phyloP scores from a whole-genome alignment of 805 yeast genomes.

The Ogataea philodendri region DNA sequence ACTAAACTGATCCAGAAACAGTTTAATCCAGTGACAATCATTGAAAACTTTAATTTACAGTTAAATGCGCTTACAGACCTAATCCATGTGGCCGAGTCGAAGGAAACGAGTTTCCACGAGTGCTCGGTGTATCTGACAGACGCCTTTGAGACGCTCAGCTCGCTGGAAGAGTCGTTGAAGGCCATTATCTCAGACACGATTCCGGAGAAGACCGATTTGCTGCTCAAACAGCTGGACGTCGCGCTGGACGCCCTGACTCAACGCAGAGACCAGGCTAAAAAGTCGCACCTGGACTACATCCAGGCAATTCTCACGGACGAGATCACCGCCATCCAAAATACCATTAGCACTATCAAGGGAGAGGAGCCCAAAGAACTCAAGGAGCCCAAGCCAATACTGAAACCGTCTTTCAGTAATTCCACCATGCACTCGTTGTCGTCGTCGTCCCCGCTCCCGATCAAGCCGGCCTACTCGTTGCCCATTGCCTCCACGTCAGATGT shows the following conservation, averaged over 20 bases:
- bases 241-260: slow-evolving; percentile 2
- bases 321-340: slow-evolving; percentile 25
- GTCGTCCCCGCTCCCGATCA: slow-evolving; percentile 22
- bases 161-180: slow-evolving; percentile 25
- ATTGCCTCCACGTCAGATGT: slow-evolving; percentile 17
- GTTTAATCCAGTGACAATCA: slow-evolving; percentile 19
- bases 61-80: slow-evolving; percentile 28
- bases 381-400: slow-evolving; percentile 1
- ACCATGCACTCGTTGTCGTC: slow-evolving; percentile 7
- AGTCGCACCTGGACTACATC: slow-evolving; percentile 16
- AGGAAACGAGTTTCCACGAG: slow-evolving; percentile 24
- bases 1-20: slow-evolving; percentile 14
- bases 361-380: slow-evolving; percentile 8
- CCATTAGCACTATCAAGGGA: slow-evolving; percentile 23
- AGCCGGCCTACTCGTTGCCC: slow-evolving; percentile 22
- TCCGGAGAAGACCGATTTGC: slow-evolving; percentile 16
- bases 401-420: slow-evolving; percentile 2
- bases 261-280: slow-evolving; percentile 9
- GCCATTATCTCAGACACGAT: slow-evolving; percentile 16
- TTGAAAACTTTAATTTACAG: slow-evolving; percentile 26
- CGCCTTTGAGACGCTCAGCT: slow-evolving; percentile 24
- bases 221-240: slow-evolving; percentile 13
- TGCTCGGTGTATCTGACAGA: slow-evolving; percentile 27
- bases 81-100: slow-evolving; percentile 16
- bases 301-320: slow-evolving; percentile 26